Evolutionary conservation across 331 rosid species (phyloP).

Genomic region (Erythrophleum ivorense): DNA sequence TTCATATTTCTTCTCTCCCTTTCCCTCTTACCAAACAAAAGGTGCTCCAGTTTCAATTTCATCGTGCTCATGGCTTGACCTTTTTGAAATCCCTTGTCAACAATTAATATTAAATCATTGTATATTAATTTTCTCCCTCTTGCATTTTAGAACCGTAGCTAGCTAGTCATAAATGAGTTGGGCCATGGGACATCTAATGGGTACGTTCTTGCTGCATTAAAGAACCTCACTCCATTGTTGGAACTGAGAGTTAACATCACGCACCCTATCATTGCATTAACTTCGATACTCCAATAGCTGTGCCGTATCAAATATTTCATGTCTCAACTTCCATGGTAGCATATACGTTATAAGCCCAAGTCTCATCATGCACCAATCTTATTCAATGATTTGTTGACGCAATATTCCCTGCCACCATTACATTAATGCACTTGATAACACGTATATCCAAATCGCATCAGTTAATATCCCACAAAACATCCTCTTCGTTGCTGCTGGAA

Average conservation of each 20-base stretch:
- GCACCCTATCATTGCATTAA: conserved; percentile 40
- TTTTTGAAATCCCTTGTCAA: neutral
- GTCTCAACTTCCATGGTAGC: neutral
- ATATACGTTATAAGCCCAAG: neutral
- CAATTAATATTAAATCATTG: neutral
- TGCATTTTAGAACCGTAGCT: conserved; percentile 5
- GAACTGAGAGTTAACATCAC: conserved; percentile 24
- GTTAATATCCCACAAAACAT: neutral
- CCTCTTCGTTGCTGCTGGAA: neutral
- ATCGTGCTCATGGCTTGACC: neutral
- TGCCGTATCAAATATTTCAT: conserved; percentile 36
- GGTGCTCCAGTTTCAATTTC: neutral
- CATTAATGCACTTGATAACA: neutral
- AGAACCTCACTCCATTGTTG: neutral
- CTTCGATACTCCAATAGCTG: neutral
- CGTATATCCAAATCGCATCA: neutral
- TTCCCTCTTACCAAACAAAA: no score
- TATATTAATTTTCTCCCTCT: neutral
- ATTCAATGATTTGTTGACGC: neutral
- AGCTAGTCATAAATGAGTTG: conserved; percentile 20
- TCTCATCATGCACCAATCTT: conserved; percentile 7
- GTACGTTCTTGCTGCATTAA: conserved; percentile 5
- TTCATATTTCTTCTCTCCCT: neutral
- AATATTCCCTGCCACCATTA: neutral
- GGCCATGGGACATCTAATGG: conserved; percentile 19